Percentiles rank a stretch among this genome's conserved stretches.
These are phyloP conservation scores for Phaeotremella fagi DNA, from an alignment of 768 basidiomycete genomes.

Conservation along the genomic window DNA sequence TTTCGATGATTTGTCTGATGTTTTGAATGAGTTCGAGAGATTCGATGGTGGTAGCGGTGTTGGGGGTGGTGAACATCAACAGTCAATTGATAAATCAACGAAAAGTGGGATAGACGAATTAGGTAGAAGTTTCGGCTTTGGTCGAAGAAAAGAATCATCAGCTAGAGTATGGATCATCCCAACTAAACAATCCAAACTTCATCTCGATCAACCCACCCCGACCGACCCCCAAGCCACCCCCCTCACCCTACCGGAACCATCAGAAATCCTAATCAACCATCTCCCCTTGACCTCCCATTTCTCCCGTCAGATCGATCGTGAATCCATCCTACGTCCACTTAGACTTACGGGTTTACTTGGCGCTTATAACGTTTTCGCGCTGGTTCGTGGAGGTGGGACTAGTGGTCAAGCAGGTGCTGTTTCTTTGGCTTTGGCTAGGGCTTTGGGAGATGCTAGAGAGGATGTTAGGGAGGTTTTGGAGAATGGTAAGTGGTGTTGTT, in stretches of 20 bases:
- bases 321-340: constrained; percentile 74
- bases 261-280: constrained; percentile 79
- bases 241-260: constrained; percentile 46
- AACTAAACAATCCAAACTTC: constrained; percentile 3
- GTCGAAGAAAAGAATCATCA: constrained; percentile 80
- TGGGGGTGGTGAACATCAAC: neutral
- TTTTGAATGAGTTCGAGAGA: constrained; percentile 28
- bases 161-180: constrained; percentile 89
- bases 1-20: constrained; percentile 11
- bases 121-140: constrained; percentile 81
- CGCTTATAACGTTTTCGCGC: constrained; percentile 68
- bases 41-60: neutral
- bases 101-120: constrained; percentile 64
- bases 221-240: neutral
- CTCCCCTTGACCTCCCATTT: constrained; percentile 76
- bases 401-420: constrained; percentile 89
- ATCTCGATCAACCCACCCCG: constrained; percentile 2
- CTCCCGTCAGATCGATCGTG: constrained; percentile 66
- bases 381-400: constrained; percentile 81
- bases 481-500: constrained; percentile 57
- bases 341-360: constrained; percentile 77
- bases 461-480: constrained; percentile 62
- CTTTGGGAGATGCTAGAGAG: constrained; percentile 59
- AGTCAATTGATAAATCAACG: constrained; percentile 56
- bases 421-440: constrained; percentile 52